Conservation (phyloP, 495 filamentous ascomycete genomes). For the Podospora comata region DNA sequence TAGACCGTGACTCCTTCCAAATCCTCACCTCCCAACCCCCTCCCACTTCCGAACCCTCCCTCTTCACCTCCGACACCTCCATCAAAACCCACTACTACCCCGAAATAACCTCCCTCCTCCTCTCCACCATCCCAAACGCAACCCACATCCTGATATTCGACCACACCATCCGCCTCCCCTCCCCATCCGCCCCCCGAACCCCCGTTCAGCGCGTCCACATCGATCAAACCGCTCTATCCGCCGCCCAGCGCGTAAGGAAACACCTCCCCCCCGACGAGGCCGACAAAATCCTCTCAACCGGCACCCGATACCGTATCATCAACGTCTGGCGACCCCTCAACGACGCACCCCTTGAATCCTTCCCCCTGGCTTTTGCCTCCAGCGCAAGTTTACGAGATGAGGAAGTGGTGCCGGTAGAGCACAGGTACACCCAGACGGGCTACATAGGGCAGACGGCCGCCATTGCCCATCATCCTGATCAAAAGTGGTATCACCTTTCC, state of each 20-base stretch:
- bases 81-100: conserved; percentile 76
- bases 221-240: conserved; percentile 71
- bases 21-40: conserved; percentile 52
- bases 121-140: conserved; percentile 57
- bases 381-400: conserved; percentile 55
- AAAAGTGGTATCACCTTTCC: conserved; percentile 76
- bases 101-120: conserved; percentile 67
- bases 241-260: conserved; percentile 58
- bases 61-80: conserved; percentile 60
- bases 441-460: conserved; percentile 72
- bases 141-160: conserved; percentile 74
- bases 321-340: conserved; percentile 86
- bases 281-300: conserved; percentile 44
- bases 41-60: conserved; percentile 47
- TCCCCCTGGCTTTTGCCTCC: conserved; percentile 69
- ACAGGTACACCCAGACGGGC: conserved; percentile 64
- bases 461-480: conserved; percentile 55
- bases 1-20: conserved; percentile 73
- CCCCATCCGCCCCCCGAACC: conserved; percentile 48
- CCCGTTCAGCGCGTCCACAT: conserved; percentile 76
- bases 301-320: conserved; percentile 70
- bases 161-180: conserved; percentile 73
- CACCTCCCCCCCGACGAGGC: conserved; percentile 59
- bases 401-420: conserved; percentile 69
- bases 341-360: conserved; percentile 60